A percentile compares a stretch with the other conserved stretches of the same genome.
phyloP scores from a whole-genome alignment of 2,329 filamentous ascomycete genomes.

The Pseudocercospora eumusae region DNA sequence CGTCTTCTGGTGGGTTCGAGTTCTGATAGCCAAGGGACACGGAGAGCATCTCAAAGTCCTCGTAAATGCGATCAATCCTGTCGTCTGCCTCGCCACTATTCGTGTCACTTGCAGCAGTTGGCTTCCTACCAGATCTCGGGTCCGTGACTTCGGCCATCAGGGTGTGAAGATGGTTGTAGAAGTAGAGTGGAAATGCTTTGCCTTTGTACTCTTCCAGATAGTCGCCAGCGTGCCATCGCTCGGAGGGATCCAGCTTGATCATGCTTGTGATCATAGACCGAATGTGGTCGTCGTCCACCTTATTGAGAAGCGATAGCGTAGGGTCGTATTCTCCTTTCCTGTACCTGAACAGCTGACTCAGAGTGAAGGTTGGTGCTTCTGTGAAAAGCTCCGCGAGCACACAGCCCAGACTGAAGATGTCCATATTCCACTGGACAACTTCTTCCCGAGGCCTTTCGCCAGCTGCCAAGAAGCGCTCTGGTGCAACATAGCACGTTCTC shows the following conservation, averaged over 20 bases:
- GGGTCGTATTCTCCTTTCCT: conserved; percentile 91
- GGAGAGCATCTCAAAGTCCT: conserved; percentile 96
- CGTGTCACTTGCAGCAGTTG: conserved; percentile 65
- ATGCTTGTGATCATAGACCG: conserved; percentile 90
- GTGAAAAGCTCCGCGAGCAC: conserved; percentile 96
- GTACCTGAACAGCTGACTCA: conserved; percentile 94
- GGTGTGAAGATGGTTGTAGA: conserved; percentile 95
- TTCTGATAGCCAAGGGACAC: conserved; percentile 82
- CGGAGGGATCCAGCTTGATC: conserved; percentile 91
- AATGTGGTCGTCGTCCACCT: conserved; percentile 84
- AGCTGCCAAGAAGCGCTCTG: conserved; percentile 77
- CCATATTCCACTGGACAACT: conserved; percentile 78
- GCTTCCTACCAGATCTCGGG: conserved; percentile 74
- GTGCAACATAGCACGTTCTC: conserved; percentile 91
- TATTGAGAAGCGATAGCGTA: conserved; percentile 73
- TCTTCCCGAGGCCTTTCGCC: conserved; percentile 58
- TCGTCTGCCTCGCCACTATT: conserved; percentile 89
- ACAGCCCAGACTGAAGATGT: conserved; percentile 94
- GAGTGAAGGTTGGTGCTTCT: conserved; percentile 93
- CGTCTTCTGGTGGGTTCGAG: conserved; percentile 41
- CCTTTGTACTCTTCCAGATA: conserved; percentile 89
- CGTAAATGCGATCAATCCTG: conserved; percentile 86
- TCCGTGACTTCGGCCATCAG: conserved; percentile 97
- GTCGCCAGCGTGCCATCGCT: conserved; percentile 88
- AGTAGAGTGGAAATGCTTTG: conserved; percentile 93